These are phyloP conservation scores for Oryza glaberrima DNA, from an alignment of 176 grass and related monocot species.

Conservation along the genomic window DNA sequence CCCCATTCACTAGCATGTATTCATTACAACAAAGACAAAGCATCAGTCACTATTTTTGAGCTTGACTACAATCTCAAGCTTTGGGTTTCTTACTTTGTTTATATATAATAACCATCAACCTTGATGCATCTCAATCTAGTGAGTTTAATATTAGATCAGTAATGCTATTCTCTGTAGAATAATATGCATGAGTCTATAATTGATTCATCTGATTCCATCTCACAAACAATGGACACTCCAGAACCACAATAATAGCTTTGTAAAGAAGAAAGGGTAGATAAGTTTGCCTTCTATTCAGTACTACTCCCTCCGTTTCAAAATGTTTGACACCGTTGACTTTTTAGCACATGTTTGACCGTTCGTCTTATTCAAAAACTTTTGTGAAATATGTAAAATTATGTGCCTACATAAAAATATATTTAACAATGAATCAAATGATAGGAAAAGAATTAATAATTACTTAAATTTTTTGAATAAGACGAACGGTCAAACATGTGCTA, in stretches of 20 bases:
- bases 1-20: not conserved
- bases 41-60: constrained; percentile 3
- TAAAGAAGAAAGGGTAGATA: not conserved
- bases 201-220: not conserved
- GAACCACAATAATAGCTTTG: constrained; percentile 5
- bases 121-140: constrained; percentile 19
- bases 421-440: too few species aligned
- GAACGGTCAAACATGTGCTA: too few species aligned
- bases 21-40: not conserved
- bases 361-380: too few species aligned
- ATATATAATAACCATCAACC: not conserved
- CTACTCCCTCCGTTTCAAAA: too few species aligned
- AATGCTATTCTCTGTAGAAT: not conserved
- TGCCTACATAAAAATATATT: too few species aligned
- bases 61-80: constrained; percentile 6
- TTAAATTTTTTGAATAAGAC: too few species aligned
- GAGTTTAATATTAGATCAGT: not conserved
- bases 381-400: too few species aligned
- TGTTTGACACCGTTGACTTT: too few species aligned
- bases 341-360: too few species aligned
- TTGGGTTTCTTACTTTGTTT: not conserved
- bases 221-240: not conserved
- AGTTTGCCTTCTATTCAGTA: not conserved
- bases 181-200: not conserved
- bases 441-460: too few species aligned